Percentiles rank a stretch among this genome's conserved stretches.
These are phyloP conservation scores for Fraxinus sp. DNA, from an alignment of 305 asterid genomes.

Conservation along the genomic window DNA sequence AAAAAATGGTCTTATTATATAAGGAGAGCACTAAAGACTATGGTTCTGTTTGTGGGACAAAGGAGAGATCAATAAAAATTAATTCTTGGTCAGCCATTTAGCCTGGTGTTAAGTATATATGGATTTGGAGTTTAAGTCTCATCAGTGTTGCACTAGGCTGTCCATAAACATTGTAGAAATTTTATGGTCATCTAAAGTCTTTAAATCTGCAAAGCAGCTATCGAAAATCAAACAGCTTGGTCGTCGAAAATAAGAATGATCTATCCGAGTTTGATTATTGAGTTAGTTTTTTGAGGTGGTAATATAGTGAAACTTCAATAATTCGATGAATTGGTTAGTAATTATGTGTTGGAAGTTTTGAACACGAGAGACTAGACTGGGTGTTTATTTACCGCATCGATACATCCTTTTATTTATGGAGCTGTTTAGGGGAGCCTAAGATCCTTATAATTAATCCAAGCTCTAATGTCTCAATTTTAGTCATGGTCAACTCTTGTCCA, in stretches of 20 bases:
- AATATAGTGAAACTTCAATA: background rate
- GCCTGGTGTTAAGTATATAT: background rate
- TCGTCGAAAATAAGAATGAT: background rate
- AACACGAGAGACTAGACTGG: background rate
- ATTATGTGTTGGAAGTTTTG: background rate
- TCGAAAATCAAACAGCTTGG: background rate
- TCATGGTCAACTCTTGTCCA: background rate
- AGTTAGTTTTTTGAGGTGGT: background rate
- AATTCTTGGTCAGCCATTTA: background rate
- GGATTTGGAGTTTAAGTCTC: background rate
- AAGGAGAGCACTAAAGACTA: background rate
- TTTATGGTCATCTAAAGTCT: background rate
- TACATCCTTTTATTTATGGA: background rate
- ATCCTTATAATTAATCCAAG: background rate
- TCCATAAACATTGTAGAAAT: background rate
- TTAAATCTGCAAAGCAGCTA: background rate
- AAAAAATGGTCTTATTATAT: background rate
- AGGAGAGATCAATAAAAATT: background rate
- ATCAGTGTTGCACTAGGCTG: background rate
- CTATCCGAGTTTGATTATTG: background rate
- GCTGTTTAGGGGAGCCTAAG: background rate
- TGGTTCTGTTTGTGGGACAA: background rate
- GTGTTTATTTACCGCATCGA: background rate
- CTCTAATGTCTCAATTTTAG: background rate
- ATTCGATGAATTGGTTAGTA: background rate